Evolutionary conservation across 1,284 basidiomycete species (phyloP), one percentile per base, ranked within the genome.

Genomic region (Puccinia polysora): DNA sequence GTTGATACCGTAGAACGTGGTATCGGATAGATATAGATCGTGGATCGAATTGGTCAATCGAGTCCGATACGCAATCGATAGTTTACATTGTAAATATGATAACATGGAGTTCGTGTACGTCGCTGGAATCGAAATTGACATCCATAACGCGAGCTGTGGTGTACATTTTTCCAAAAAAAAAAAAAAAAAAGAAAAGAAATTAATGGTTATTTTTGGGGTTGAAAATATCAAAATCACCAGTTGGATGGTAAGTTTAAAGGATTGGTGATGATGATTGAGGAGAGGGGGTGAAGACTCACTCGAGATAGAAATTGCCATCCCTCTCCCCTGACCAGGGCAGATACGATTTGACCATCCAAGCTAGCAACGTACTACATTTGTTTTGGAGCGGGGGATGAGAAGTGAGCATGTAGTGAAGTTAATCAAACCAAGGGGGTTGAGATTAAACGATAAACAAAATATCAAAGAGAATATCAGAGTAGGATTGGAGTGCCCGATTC

Each of bases 31-130:
- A 79, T 98, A 97, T 76, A 87, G 85, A 64, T 85, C 84, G 82
- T 97, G 85, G 0, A 94, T 88, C 75, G 89, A 86, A 58, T 86
- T 83, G 0, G 94, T 97, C 45, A 97, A 82, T 74, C 93, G 85
- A 0, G 91, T 91, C 20, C 95, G 86, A 80, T 96, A 97, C 1
- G 91, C 90, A 52, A 97, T 87, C 0, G 91, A 89, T 14, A 98
- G 85, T 80, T 96, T 95, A 80, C 87, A 92, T 80, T 97, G 94
- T 18, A 97, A 85, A 79, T 91, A 97, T 75, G 88, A 89, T 60
- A 97, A 85, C 90, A 93, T 95, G 75, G 91, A 92, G 80, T 98
- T 98, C 34, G 91, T 94, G 85, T 93, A 95, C 32, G 94, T 97
- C 1, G 92, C 77, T 0, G 92, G 92, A 65, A 97, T 86, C n/a